A percentile compares a stretch with the other conserved stretches of the same genome.
Evolutionary conservation across 352 stramenopile genomes (phyloP).

Genomic region (Pythium aristosporum): DNA sequence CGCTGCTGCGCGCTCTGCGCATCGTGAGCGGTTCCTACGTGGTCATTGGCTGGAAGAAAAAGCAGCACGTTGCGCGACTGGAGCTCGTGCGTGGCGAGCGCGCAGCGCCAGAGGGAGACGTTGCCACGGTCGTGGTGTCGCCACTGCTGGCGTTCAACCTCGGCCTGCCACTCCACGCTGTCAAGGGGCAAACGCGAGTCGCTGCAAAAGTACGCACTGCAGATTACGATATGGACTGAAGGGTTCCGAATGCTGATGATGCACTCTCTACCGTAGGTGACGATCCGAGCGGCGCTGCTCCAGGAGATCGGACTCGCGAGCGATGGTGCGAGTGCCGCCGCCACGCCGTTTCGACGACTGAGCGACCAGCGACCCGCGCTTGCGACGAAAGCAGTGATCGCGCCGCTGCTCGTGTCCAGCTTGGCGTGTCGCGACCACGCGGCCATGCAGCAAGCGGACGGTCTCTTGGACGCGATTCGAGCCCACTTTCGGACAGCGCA

Average conservation of each 20-base stretch:
- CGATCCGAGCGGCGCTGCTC: slow-evolving; percentile 33
- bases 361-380: slow-evolving; percentile 49
- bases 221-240: not conserved
- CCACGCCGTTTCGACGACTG: slow-evolving; percentile 42
- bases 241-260: not conserved
- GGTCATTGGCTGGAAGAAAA: slow-evolving; percentile 2
- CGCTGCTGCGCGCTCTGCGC: slow-evolving; percentile 18
- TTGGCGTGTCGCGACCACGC: slow-evolving; percentile 57
- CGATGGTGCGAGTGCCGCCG: slow-evolving; percentile 1
- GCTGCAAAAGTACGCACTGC: slow-evolving; percentile 30
- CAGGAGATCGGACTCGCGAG: slow-evolving; percentile 49
- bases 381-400: slow-evolving; percentile 61
- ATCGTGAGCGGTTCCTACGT: slow-evolving; percentile 27
- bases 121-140: slow-evolving; percentile 39
- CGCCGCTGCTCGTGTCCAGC: slow-evolving; percentile 61
- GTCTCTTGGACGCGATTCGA: slow-evolving; percentile 60
- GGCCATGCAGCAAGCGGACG: slow-evolving; percentile 53
- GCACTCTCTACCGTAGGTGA: slow-evolving; percentile 29
- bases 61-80: slow-evolving; percentile 17
- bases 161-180: slow-evolving; percentile 45
- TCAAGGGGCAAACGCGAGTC: slow-evolving; percentile 25
- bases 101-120: not conserved
- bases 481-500: slow-evolving; percentile 52
- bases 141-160: slow-evolving; percentile 81
- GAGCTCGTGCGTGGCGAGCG: slow-evolving; percentile 10